Evolutionary conservation across 768 basidiomycete genomes (phyloP).

Genomic region (Lactifluus hygrophoroides): DNA sequence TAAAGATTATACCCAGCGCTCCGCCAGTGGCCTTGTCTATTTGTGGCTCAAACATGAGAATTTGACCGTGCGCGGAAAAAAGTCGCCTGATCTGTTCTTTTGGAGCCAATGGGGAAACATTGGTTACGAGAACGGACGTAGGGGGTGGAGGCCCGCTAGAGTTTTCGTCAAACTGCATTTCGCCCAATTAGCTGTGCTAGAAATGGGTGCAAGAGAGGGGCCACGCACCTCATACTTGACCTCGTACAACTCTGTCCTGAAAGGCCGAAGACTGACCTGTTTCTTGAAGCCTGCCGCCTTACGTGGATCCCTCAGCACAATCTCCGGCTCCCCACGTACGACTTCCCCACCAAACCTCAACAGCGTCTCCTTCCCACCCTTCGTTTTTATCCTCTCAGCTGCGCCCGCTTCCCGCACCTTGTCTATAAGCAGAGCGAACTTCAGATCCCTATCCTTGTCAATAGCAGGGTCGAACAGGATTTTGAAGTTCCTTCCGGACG

Average conservation of each 20-base stretch:
- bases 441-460: slow-evolving; percentile 39
- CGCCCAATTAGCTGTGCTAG: slow-evolving; percentile 4
- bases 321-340: slow-evolving; percentile 35
- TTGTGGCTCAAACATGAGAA: slow-evolving; percentile 65
- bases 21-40: slow-evolving; percentile 75
- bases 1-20: slow-evolving; percentile 71
- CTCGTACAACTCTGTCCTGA: slow-evolving; percentile 35
- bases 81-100: slow-evolving; percentile 54
- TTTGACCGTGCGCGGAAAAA: slow-evolving; percentile 52
- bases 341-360: slow-evolving; percentile 49
- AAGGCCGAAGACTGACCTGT: slow-evolving; percentile 24
- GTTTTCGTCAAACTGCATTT: slow-evolving; percentile 59
- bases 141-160: slow-evolving; percentile 69
- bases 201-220: not conserved
- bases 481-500: slow-evolving; percentile 44
- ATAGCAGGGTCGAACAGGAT: slow-evolving; percentile 54
- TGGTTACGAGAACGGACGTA: slow-evolving; percentile 60
- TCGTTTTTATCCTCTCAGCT: slow-evolving; percentile 46
- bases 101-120: slow-evolving; percentile 64
- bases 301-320: slow-evolving; percentile 47
- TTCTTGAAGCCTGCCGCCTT: slow-evolving; percentile 32
- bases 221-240: slow-evolving; percentile 48
- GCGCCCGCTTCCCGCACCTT: slow-evolving; percentile 29
- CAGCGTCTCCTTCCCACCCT: slow-evolving; percentile 52
- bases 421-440: slow-evolving; percentile 34